These are phyloP conservation scores for Colletotrichum sansevieriae DNA, from an alignment of 2,329 filamentous ascomycete genomes.

Conservation along the genomic window DNA sequence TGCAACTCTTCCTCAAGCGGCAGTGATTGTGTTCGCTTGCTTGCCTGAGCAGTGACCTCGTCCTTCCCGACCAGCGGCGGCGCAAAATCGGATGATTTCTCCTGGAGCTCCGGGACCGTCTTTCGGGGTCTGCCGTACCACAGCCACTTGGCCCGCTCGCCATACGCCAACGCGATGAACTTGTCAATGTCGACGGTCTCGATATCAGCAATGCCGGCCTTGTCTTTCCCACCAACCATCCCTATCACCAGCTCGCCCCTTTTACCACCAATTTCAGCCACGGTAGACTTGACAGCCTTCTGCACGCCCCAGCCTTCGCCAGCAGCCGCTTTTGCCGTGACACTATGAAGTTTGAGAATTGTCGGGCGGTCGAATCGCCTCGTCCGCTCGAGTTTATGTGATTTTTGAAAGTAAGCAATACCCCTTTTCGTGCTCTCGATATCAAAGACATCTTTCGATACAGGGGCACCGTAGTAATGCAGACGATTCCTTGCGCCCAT, in stretches of 20 bases:
- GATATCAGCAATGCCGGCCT: constrained; percentile 90
- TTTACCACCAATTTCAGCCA: constrained; percentile 93
- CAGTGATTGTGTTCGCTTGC: constrained; percentile 64
- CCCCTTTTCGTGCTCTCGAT: constrained; percentile 84
- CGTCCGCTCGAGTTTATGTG: constrained; percentile 82
- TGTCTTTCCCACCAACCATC: constrained; percentile 90
- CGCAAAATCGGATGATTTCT: constrained; percentile 60
- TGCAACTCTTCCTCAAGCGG: constrained; percentile 67
- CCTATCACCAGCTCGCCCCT: constrained; percentile 94
- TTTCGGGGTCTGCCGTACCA: constrained; percentile 93
- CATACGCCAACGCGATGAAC: constrained; percentile 82
- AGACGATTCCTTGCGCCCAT: constrained; percentile 92
- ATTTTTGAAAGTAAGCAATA: constrained; percentile 90
- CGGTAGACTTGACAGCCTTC: constrained; percentile 93
- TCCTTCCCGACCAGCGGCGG: constrained; percentile 69
- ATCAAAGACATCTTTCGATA: constrained; percentile 93
- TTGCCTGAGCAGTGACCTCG: constrained; percentile 56
- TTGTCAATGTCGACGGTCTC: constrained; percentile 91
- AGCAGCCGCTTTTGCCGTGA: constrained; percentile 90
- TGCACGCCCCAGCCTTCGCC: constrained; percentile 94
- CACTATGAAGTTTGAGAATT: constrained; percentile 81
- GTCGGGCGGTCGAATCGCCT: constrained; percentile 87
- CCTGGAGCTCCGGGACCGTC: constrained; percentile 60
- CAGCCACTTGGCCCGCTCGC: constrained; percentile 90
- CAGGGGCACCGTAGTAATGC: constrained; percentile 84